A percentile compares a stretch with the other conserved stretches of the same genome.
Evolutionary conservation across 2,329 filamentous ascomycete species (phyloP).

Genomic region (Amauroascus niger): DNA sequence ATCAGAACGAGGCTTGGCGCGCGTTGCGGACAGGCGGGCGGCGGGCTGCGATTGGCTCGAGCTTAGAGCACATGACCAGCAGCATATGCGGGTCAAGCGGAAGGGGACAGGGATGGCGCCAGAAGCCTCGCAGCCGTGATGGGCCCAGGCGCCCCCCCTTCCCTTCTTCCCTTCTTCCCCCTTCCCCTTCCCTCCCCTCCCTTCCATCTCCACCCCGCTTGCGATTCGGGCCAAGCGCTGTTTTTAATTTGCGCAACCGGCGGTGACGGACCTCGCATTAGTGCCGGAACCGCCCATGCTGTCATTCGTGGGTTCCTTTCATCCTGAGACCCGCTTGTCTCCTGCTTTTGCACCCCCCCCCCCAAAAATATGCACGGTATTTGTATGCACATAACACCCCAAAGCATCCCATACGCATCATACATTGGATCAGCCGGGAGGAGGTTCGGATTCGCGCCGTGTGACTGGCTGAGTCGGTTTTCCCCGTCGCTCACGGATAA

Average conservation of each 20-base stretch:
- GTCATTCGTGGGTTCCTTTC: neutral
- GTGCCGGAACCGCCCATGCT: conserved; percentile 6
- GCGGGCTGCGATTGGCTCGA: conserved; percentile 10
- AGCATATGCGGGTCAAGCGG: conserved; percentile 19
- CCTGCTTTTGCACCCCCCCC: neutral
- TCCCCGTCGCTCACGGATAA: neutral
- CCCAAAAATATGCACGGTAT: no score
- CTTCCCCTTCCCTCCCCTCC: no score
- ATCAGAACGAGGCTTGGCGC: conserved; percentile 3
- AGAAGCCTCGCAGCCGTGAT: neutral
- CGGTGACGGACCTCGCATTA: conserved; percentile 8
- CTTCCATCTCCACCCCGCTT: conserved; percentile 2
- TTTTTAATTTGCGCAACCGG: conserved; percentile 10
- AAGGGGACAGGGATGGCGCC: conserved; percentile 17
- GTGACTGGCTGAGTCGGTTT: conserved; percentile 6
- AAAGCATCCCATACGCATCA: no score
- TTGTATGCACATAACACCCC: no score
- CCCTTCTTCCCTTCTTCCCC: no score
- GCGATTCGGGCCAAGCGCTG: conserved; percentile 2
- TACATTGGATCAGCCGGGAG: conserved; percentile 13
- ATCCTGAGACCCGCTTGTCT: neutral
- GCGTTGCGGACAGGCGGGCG: conserved; percentile 2
- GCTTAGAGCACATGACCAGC: conserved; percentile 17
- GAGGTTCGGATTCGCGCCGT: neutral
- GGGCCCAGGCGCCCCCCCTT: no score